Evolutionary conservation across 2,329 filamentous ascomycete genomes (phyloP).

Genomic region (Cyphellophora europaea): DNA sequence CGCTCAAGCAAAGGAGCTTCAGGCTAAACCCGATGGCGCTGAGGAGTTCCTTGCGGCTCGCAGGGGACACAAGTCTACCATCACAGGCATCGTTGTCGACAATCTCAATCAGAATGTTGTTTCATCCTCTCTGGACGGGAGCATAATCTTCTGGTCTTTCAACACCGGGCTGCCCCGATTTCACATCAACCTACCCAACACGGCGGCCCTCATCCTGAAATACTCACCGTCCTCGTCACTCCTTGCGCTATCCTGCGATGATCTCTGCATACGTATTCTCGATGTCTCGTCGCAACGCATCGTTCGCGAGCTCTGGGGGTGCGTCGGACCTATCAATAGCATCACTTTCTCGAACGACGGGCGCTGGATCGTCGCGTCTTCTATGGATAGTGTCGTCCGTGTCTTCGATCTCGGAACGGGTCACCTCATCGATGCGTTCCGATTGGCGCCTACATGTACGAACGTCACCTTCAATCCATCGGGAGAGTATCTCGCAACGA

Average conservation of each 20-base stretch:
- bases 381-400: conserved; percentile 68
- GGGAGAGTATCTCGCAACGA: conserved; percentile 89
- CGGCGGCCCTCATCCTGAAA: conserved; percentile 63
- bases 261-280: conserved; percentile 77
- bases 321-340: conserved; percentile 63
- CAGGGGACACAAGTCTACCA: conserved; percentile 68
- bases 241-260: conserved; percentile 79
- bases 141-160: conserved; percentile 97
- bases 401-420: conserved; percentile 95
- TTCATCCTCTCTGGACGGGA: conserved; percentile 82
- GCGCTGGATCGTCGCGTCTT: conserved; percentile 84
- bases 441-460: conserved; percentile 63
- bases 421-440: conserved; percentile 88
- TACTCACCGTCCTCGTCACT: conserved; percentile 80
- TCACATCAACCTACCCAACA: conserved; percentile 78
- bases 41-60: conserved; percentile 38
- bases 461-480: conserved; percentile 80
- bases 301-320: conserved; percentile 87
- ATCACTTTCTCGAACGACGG: conserved; percentile 88
- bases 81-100: conserved; percentile 83
- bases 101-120: conserved; percentile 78
- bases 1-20: conserved; percentile 67
- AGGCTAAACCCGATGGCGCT: conserved; percentile 50
- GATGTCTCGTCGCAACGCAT: conserved; percentile 85
- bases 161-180: conserved; percentile 68